Evolutionary conservation across 2,329 filamentous ascomycete species (phyloP), one percentile per base, ranked within the genome.

Genomic region (Clathrospora elynae): DNA sequence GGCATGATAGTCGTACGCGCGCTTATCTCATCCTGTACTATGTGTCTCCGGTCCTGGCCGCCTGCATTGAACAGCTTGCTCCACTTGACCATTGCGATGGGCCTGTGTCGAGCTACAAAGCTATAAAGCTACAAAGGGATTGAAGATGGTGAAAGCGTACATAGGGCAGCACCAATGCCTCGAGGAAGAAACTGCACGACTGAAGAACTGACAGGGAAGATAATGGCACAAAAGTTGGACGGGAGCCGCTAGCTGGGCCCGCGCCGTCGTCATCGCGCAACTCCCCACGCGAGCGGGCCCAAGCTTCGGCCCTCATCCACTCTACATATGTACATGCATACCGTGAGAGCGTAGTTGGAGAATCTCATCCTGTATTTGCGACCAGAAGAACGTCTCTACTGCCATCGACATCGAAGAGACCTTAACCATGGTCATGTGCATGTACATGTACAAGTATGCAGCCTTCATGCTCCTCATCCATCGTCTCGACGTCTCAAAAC

Each of bases 1-100:
- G 9, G 12, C 43, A 22, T 7, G 20, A 33, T 13, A 38, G 12
- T 61, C 68, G 46, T 49, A 73, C 71, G 65, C 13, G 65, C 55
- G 33, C 67, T 64, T 42, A 73, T 57, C 53, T 77, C 74, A 55
- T 76, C 72, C 44, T 72, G 68, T 6, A 73, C 32, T 26, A 56
- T 53, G 47, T 68, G 69, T 17, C 68, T 62, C 33, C 68, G 62
- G 48, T 73, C 70, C 20, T 64, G 59, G 43, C 68, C 67, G 48
- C 70, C 64, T 3, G 57, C 35, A 45, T 62, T 64, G 59, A 71
- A 67, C 26, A 73, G 59, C 46, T 62, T 53, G 38, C 53, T 57
- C 71, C 71, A 73, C 48, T 57, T 56, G 14, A 72, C 69, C 71
- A 73, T 73, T 18, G 47, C 51, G 23, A 32, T 19, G 24, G 35